Base-by-base conservation (phyloP, 768 basidiomycete genomes). In the Leccinum incarnatum region DNA sequence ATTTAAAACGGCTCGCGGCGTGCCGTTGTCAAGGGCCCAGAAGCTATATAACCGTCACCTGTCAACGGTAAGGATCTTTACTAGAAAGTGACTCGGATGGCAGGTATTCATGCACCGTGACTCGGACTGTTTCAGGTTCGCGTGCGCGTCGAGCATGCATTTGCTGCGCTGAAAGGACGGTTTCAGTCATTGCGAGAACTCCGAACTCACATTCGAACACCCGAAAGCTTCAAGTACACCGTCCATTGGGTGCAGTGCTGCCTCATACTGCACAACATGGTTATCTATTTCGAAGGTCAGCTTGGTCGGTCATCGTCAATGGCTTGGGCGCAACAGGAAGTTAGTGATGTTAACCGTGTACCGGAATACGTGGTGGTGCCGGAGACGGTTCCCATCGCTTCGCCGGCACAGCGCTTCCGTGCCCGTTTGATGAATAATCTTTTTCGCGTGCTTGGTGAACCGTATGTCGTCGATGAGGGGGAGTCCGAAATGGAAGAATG, bases 251-350 rank as follows among this genome's bases (percentile, higher is more conserved):
- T 56, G 12, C 49, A 42, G 8, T 56, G 50, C 27, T 56, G 50
- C 12, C 2, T 51, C 1, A 56, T 56, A 3, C 21, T 56, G 4
- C 50, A 56, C 50, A 56, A 51, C 37, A 56, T 56, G 55, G 40
- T 56, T 11, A 32, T 56, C 19, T 3, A n/a, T 3, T 51, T 56
- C 9, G 29, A 51, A 47, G 12, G 4, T 34, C 32, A 34, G 32
- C 32, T 34, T 34, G 32, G 32, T 34, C 32, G 32, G 32, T 12
- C 12, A 12, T 34, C 32, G 32, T 34, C 32, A 12, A 34, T 34
- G 32, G 8, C 12, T 12, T 34, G 32, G 32, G 32, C 32, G 4
- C 32, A 34, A 12, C 11, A 34, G 32, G 32, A 34, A 34, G 32
- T 12, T 12, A 34, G 32, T 34, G 32, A 12, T 34, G 5, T 34